Base-by-base conservation (phyloP, 495 filamentous ascomycete genomes). In the Thermochaetoides thermophila region DNA sequence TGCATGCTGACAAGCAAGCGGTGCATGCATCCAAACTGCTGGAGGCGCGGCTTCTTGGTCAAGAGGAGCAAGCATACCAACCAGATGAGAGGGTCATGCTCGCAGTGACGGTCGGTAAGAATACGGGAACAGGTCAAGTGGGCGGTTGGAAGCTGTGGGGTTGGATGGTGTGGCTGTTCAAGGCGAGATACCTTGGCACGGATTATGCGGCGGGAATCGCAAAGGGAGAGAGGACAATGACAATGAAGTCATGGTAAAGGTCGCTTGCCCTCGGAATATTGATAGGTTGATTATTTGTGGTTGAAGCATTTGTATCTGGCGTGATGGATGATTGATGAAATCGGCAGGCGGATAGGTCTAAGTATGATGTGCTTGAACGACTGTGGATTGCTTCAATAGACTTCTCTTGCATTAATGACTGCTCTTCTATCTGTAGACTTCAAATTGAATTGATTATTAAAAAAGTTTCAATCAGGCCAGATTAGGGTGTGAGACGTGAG, bases 61-160 rank as follows among this genome's bases (percentile, higher is more conserved):
- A 23, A 17, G 13, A 38, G 2, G 15, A 40, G 15, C 17, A 20
- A 11, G 42, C 45, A 22, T 55, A 49, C 40, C 29, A 42, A 29
- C 43, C 42, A 3, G 35, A 33, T 16, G 31, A 24, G 22, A 49
- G 42, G 34, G 23, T 49, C 11, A 31, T 43, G 34, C 37, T 49
- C 45, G 47, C 52, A 8, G 56, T 64, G 1, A 64, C 61, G 8
- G 17, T 74, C 2, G 71, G 71, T 1, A 49, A 44, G 31, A 40
- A 46, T 20, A 47, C 46, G 15, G 71, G 65, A 1, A 68, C 65
- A 0, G 68, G 69, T 1, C 66, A 71, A 46, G 31, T 71, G 6
- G 64, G 63, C 26, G 49, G 48, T 3, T 58, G 57, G 40, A 54
- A 48, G 29, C 33, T 56, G 2, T 71, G 55, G 37, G 49, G 58